phyloP scores from a whole-genome alignment of 495 filamentous ascomycete species.

The Hyaloscypha bicolor region DNA sequence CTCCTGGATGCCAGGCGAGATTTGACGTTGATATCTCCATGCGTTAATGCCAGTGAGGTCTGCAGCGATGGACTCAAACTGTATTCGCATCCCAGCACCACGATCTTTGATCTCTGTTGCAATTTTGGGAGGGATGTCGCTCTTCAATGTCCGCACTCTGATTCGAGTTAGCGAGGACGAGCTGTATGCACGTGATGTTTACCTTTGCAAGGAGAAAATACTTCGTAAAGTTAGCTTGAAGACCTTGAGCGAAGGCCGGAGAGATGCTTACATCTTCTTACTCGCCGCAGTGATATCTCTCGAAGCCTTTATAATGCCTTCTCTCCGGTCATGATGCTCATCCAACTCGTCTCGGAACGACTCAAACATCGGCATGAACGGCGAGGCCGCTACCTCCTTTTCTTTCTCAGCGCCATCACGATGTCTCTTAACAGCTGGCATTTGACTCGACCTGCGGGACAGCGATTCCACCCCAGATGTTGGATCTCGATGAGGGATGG shows the following conservation, averaged over 20 bases:
- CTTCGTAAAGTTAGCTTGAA: conserved; percentile 44
- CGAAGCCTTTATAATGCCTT: conserved; percentile 84
- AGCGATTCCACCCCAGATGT: not conserved
- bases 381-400: conserved; percentile 22
- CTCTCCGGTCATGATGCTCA: conserved; percentile 90
- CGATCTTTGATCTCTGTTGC: conserved; percentile 64
- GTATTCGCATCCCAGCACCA: conserved; percentile 64
- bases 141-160: conserved; percentile 66
- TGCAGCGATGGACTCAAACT: conserved; percentile 64
- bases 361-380: conserved; percentile 77
- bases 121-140: conserved; percentile 65
- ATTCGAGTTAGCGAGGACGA: conserved; percentile 17
- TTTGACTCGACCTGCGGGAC: conserved; percentile 30
- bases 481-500: not conserved
- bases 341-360: conserved; percentile 85
- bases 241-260: conserved; percentile 4
- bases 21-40: conserved; percentile 79
- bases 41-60: conserved; percentile 79
- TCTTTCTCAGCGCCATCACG: conserved; percentile 40
- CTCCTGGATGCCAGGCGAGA: conserved; percentile 83
- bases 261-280: conserved; percentile 84
- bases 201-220: conserved; percentile 94
- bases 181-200: conserved; percentile 30
- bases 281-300: conserved; percentile 90
- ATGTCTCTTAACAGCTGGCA: conserved; percentile 35